A percentile compares a stretch with the other conserved stretches of the same genome.
Evolutionary conservation across 495 filamentous ascomycete genomes (phyloP).

Genomic region (Cercophora sp.): DNA sequence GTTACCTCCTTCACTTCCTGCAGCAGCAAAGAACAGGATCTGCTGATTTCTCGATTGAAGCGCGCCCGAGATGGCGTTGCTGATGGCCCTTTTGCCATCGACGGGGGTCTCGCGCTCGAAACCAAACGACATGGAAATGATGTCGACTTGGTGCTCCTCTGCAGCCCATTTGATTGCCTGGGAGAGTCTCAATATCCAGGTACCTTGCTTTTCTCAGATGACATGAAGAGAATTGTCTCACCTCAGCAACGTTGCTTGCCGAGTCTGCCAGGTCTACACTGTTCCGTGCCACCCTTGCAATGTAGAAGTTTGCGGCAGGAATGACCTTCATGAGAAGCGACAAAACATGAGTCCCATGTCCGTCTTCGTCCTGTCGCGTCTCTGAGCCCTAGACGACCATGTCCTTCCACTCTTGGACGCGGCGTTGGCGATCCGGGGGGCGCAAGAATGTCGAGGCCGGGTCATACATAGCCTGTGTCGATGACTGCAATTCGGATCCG

Average conservation of each 20-base stretch:
- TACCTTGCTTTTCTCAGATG: no score
- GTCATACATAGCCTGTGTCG: conserved; percentile 6
- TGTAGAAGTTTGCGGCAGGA: background rate
- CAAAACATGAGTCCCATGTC: conserved; percentile 6
- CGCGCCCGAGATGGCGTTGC: background rate
- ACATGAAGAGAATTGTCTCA: no score
- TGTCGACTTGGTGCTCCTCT: background rate
- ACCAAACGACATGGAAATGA: conserved; percentile 10
- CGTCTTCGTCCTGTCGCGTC: background rate
- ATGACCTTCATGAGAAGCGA: conserved; percentile 6
- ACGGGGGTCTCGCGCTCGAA: background rate
- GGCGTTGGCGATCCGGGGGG: background rate
- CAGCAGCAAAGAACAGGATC: conserved; percentile 6
- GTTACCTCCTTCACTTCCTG: conserved; percentile 2
- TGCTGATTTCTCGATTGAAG: background rate
- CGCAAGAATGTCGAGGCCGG: background rate
- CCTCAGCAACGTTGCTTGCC: background rate
- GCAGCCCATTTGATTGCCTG: conserved; percentile 4
- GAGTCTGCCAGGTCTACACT: background rate
- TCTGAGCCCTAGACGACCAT: background rate
- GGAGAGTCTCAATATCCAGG: no score
- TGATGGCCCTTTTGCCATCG: background rate
- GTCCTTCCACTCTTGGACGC: background rate
- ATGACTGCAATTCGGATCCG: conserved; percentile 1
- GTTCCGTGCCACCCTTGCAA: background rate